A percentile compares a stretch with the other conserved stretches of the same genome.
These are phyloP conservation scores for Oropetium thomaeum DNA, from an alignment of 176 grass and related monocot genomes.

Conservation along the genomic window DNA sequence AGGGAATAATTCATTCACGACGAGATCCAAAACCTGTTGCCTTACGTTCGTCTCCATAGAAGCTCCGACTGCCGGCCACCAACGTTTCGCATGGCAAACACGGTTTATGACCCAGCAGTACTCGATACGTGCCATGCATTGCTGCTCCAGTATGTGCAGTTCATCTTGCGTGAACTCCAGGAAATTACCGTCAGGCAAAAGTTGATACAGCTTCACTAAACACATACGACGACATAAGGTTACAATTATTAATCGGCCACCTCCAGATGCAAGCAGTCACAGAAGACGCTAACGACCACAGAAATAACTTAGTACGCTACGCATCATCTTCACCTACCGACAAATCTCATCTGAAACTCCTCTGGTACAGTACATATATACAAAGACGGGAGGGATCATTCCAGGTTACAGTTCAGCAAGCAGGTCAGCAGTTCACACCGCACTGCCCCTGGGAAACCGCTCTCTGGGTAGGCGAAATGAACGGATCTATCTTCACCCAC, in stretches of 20 bases:
- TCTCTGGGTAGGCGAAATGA: conserved; percentile 54
- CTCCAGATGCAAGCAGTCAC: conserved; percentile 12
- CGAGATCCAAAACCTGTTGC: too few species aligned
- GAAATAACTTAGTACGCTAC: conserved; percentile 13
- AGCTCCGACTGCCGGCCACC: too few species aligned
- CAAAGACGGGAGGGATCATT: neutral
- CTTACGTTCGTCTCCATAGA: too few species aligned
- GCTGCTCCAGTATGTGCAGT: too few species aligned
- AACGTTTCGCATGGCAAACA: too few species aligned
- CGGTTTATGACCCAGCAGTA: too few species aligned
- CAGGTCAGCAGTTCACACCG: conserved; percentile 61
- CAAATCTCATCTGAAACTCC: conserved; percentile 17
- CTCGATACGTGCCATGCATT: too few species aligned
- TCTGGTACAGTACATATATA: conserved; percentile 35
- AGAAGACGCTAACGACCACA: conserved; percentile 15
- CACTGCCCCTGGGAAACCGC: conserved; percentile 46
- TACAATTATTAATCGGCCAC: neutral
- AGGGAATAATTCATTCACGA: too few species aligned
- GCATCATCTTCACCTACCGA: conserved; percentile 21
- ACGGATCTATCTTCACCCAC: conserved; percentile 82
- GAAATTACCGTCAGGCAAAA: neutral
- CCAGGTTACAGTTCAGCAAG: conserved; percentile 12
- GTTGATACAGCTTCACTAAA: neutral
- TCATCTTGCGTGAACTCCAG: too few species aligned
- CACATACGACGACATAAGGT: neutral